These are phyloP conservation scores for Litsea cubeba DNA, from an alignment of 164 flowering plant genomes.

Conservation along the genomic window DNA sequence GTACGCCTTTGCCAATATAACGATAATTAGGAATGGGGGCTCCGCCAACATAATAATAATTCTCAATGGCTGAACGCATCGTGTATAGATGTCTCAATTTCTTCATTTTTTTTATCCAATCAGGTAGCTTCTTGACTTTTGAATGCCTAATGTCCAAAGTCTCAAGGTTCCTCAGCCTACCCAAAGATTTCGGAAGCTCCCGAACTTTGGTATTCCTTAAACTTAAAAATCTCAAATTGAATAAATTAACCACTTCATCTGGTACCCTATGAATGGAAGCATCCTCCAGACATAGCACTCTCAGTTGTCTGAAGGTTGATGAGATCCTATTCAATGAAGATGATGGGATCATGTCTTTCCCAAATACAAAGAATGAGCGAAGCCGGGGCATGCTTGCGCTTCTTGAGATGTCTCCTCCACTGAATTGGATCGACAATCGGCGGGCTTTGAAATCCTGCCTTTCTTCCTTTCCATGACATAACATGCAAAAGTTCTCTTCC, in stretches of 20 bases:
- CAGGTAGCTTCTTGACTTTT: not conserved
- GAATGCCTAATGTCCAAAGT: not conserved
- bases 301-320: not conserved
- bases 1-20: slow-evolving; percentile 3
- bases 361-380: not conserved
- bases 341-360: too few relatives aligned
- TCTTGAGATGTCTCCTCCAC: not conserved
- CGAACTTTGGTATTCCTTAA: not conserved
- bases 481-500: slow-evolving; percentile 1
- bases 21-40: not conserved
- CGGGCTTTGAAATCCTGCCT: not conserved
- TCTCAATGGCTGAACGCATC: not conserved
- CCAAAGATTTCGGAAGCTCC: not conserved
- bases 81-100: not conserved
- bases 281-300: not conserved
- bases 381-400: not conserved
- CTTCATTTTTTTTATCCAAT: not conserved
- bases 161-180: not conserved
- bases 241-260: not conserved
- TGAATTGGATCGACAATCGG: slow-evolving; percentile 5
- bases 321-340: not conserved
- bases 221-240: not conserved
- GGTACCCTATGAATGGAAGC: not conserved
- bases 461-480: not conserved
- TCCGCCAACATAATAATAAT: accelerated